A percentile compares a stretch with the other conserved stretches of the same genome.
phyloP scores from a whole-genome alignment of 768 basidiomycete genomes.

The Megacollybia marginata region DNA sequence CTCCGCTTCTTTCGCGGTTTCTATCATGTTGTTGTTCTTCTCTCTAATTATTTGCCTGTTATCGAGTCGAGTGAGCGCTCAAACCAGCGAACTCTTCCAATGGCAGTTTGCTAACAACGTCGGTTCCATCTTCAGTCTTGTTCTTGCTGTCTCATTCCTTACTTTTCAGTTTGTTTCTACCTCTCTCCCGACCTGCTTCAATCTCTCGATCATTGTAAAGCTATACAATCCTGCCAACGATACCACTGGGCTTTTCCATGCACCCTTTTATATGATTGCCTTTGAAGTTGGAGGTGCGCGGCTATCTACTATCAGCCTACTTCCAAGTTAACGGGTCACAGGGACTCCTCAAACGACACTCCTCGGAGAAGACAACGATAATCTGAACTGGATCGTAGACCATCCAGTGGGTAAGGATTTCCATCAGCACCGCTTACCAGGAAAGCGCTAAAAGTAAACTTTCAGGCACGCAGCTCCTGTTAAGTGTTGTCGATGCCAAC shows the following conservation, averaged over 20 bases:
- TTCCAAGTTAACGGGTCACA: too few species aligned
- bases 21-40: too few species aligned
- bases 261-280: conserved; percentile 30
- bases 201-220: conserved; percentile 12
- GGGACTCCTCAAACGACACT: conserved; percentile 13
- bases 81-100: conserved; percentile 15
- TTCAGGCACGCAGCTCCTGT: conserved; percentile 27
- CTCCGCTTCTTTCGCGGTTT: too few species aligned
- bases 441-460: neutral
- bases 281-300: conserved; percentile 19
- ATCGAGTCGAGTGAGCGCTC: too few species aligned
- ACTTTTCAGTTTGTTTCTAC: conserved; percentile 10
- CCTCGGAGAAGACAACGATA: conserved; percentile 19
- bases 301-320: too few species aligned
- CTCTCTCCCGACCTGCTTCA: conserved; percentile 16
- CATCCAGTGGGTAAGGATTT: conserved; percentile 24
- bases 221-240: conserved; percentile 13
- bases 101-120: conserved; percentile 26
- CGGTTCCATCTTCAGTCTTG: conserved; percentile 3
- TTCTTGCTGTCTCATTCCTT: conserved; percentile 2
- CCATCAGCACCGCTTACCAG: neutral
- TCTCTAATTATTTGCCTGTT: too few species aligned
- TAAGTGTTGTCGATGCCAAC: conserved; percentile 28
- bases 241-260: conserved; percentile 9
- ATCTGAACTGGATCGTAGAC: conserved; percentile 26